Conservation (phyloP, 2,329 filamentous ascomycete genomes). For the Fusarium fracticaudum region DNA sequence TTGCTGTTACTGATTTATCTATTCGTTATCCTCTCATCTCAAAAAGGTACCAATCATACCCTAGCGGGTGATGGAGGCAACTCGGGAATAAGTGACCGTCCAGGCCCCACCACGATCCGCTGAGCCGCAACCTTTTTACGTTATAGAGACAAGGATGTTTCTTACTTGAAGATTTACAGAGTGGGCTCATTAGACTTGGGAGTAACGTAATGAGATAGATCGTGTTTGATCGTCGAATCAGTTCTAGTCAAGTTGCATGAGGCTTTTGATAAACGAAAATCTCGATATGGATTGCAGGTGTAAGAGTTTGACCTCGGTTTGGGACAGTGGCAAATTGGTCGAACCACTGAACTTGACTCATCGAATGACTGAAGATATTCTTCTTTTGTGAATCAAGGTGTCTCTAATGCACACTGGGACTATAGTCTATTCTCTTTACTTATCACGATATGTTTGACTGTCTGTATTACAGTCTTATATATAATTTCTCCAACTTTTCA, state of each 20-base stretch:
- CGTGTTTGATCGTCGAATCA: neutral
- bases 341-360: neutral
- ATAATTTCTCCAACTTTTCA: neutral
- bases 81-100: neutral
- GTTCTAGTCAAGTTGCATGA: neutral
- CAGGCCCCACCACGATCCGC: slow-evolving; percentile 4
- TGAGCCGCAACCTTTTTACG: slow-evolving; percentile 21
- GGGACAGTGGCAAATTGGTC: neutral
- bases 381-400: too few relatives aligned
- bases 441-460: rapidly evolving
- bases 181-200: neutral
- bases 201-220: slow-evolving; percentile 14
- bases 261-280: neutral
- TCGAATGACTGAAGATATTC: neutral
- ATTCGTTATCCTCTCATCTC: rapidly evolving
- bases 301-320: neutral
- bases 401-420: rapidly evolving
- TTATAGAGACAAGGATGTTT: slow-evolving; percentile 17
- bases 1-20: too few relatives aligned
- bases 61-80: neutral
- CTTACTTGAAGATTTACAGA: neutral
- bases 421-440: too few relatives aligned
- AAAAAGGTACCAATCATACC: neutral
- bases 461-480: neutral
- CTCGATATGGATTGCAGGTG: neutral